Percentiles rank a stretch among this genome's conserved stretches.
phyloP scores from a whole-genome alignment of 768 basidiomycete species.

The Candolleomyces efflorescens region DNA sequence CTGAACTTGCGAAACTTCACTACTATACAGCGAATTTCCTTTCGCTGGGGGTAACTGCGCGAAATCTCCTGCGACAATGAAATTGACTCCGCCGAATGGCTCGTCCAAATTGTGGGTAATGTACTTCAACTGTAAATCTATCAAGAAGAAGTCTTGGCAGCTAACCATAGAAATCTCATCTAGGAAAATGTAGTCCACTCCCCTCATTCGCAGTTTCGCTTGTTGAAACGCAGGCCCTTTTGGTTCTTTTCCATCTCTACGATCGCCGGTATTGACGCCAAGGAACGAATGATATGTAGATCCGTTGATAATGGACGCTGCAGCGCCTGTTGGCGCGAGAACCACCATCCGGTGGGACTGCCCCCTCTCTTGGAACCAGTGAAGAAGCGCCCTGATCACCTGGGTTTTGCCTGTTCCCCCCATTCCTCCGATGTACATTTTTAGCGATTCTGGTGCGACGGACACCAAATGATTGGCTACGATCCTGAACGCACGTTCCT shows the following conservation, averaged over 20 bases:
- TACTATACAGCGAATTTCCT: not conserved
- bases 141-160: slow-evolving; percentile 22
- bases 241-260: not conserved
- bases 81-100: slow-evolving; percentile 31
- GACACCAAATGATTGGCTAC: slow-evolving; percentile 1
- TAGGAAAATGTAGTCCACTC: slow-evolving; percentile 34
- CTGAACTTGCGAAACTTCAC: not conserved
- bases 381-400: slow-evolving; percentile 16
- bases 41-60: slow-evolving; percentile 31
- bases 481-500: not conserved
- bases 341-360: not conserved
- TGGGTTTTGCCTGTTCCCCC: not conserved
- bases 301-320: slow-evolving; percentile 18
- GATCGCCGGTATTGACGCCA: slow-evolving; percentile 4
- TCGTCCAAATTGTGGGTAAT: slow-evolving; percentile 12
- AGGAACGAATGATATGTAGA: slow-evolving; percentile 23
- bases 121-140: slow-evolving; percentile 19
- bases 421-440: not conserved
- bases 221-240: slow-evolving; percentile 1
- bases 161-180: slow-evolving; percentile 41
- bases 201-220: slow-evolving; percentile 9
- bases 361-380: slow-evolving; percentile 15
- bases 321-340: slow-evolving; percentile 16
- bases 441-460: not conserved
- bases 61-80: slow-evolving; percentile 40